Conservation (phyloP, 305 asterid species). For the Fraxinus paxiana region DNA sequence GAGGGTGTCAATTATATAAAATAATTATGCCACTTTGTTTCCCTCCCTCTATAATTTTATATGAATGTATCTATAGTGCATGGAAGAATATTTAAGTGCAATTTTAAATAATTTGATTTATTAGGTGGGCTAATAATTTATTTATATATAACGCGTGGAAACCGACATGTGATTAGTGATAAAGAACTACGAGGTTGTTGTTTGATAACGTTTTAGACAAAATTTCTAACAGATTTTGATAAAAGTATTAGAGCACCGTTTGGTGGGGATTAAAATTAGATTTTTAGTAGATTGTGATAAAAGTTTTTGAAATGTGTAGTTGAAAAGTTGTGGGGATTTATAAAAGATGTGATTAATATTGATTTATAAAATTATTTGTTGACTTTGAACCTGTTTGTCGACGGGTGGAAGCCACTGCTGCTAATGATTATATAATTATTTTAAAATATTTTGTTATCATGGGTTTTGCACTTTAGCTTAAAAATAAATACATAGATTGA, state of each 20-base stretch:
- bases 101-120: background rate
- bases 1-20: conserved; percentile 35
- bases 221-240: background rate
- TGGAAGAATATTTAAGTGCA: background rate
- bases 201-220: background rate
- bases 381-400: background rate
- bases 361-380: too few relatives aligned
- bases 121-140: background rate
- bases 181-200: background rate
- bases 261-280: too few relatives aligned
- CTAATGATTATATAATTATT: background rate
- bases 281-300: too few relatives aligned
- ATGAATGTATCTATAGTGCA: background rate
- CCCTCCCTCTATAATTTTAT: background rate
- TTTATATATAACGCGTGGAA: background rate
- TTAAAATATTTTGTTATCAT: background rate
- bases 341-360: too few relatives aligned
- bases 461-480: too few relatives aligned
- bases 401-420: background rate
- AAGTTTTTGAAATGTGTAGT: too few relatives aligned
- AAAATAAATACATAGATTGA: too few relatives aligned
- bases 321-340: too few relatives aligned
- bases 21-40: conserved; percentile 17
- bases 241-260: background rate
- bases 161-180: background rate